Conservation (phyloP, 441 rosid species). For the Croton laevigatus region DNA sequence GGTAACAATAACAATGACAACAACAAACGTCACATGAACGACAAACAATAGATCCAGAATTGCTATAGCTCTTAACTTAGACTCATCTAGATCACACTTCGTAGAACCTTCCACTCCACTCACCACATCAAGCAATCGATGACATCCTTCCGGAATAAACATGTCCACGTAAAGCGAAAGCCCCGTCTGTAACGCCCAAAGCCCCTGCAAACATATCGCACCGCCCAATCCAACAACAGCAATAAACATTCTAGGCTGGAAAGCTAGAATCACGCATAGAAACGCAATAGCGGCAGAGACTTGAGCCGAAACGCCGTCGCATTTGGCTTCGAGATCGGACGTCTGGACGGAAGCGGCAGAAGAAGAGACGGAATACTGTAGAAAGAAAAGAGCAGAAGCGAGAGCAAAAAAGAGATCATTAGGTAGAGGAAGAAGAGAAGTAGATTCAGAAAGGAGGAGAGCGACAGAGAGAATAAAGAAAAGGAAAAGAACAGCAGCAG, state of each 20-base stretch:
- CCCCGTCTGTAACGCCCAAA: constrained; percentile 90
- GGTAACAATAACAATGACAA: constrained; percentile 46
- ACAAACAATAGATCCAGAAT: constrained; percentile 77
- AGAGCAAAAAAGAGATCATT: constrained; percentile 78
- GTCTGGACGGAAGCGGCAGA: constrained; percentile 67
- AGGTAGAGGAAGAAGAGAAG: constrained; percentile 65
- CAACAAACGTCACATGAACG: constrained; percentile 66
- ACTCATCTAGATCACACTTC: constrained; percentile 75
- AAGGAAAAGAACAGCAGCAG: constrained; percentile 77
- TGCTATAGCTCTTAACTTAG: constrained; percentile 75
- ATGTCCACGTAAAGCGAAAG: constrained; percentile 81
- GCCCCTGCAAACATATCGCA: constrained; percentile 73
- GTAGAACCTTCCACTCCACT: constrained; percentile 85
- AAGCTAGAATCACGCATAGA: constrained; percentile 65
- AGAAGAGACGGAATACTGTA: constrained; percentile 62
- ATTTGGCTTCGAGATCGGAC: constrained; percentile 85
- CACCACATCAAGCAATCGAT: constrained; percentile 68
- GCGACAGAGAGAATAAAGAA: constrained; percentile 58
- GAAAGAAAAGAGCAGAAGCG: constrained; percentile 67
- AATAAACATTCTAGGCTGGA: constrained; percentile 52
- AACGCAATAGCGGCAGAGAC: constrained; percentile 58
- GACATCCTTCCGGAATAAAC: constrained; percentile 95
- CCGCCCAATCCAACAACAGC: constrained; percentile 73
- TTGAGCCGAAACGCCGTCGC: constrained; percentile 62
- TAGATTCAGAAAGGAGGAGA: constrained; percentile 58